A percentile compares a stretch with the other conserved stretches of the same genome.
Conservation (phyloP, 2,329 filamentous ascomycete species). For the Alternaria sp. region DNA sequence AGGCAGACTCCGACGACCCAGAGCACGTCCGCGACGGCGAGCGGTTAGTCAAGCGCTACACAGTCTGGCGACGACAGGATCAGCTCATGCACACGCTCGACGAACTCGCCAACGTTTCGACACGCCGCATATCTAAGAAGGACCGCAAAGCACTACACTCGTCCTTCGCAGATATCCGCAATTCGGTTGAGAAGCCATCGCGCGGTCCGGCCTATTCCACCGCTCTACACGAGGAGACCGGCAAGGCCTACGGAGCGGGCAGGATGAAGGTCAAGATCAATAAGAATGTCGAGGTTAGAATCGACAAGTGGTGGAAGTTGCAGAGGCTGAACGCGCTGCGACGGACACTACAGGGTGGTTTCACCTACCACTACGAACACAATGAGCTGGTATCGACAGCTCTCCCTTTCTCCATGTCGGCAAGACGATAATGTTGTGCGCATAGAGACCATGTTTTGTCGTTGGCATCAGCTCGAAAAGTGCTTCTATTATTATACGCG, state of each 20-base stretch:
- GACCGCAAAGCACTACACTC: constrained; percentile 71
- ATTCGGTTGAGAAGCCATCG: constrained; percentile 69
- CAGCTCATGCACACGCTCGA: constrained; percentile 66
- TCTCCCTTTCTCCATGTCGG: constrained; percentile 40
- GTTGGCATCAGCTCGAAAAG: not conserved
- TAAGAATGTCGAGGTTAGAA: constrained; percentile 64
- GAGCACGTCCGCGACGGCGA: constrained; percentile 34
- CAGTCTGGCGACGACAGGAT: constrained; percentile 68
- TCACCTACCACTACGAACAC: constrained; percentile 46
- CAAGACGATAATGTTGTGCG: constrained; percentile 14
- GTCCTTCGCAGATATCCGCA: constrained; percentile 70
- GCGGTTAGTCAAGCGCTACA: constrained; percentile 67
- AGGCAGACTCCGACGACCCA: constrained; percentile 55
- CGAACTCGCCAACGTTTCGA: constrained; percentile 65
- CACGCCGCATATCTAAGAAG: constrained; percentile 68
- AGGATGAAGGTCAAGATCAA: constrained; percentile 66
- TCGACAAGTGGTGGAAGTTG: constrained; percentile 78
- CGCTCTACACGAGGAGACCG: constrained; percentile 66
- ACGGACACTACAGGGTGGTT: constrained; percentile 60
- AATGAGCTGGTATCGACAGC: constrained; percentile 44
- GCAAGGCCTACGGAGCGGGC: constrained; percentile 64
- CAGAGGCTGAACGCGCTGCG: constrained; percentile 67
- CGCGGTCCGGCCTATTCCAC: constrained; percentile 71
- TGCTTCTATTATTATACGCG: constrained; percentile 1
- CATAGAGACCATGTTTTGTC: not conserved